These are phyloP conservation scores for Tricholoma matsutake DNA, from an alignment of 768 basidiomycete species.

Conservation along the genomic window DNA sequence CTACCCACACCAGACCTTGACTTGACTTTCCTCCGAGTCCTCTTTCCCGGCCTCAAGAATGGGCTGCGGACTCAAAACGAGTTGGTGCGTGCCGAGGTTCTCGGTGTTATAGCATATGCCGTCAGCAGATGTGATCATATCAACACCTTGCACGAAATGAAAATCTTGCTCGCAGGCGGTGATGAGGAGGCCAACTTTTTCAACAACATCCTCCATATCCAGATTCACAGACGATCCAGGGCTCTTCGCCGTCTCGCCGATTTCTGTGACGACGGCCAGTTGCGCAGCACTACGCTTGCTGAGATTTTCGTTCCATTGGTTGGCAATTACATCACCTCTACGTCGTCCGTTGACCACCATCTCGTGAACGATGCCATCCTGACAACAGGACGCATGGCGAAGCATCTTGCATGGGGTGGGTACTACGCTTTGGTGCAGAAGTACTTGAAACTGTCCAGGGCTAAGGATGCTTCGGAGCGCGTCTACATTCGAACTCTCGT, in stretches of 20 bases:
- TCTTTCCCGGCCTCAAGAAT: constrained; percentile 79
- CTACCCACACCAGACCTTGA: constrained; percentile 44
- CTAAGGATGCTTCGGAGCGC: constrained; percentile 70
- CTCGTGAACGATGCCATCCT: constrained; percentile 87
- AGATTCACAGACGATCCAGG: constrained; percentile 83
- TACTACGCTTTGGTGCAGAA: constrained; percentile 80
- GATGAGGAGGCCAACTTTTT: constrained; percentile 97
- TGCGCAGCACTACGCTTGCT: constrained; percentile 67
- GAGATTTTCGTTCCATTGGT: constrained; percentile 89
- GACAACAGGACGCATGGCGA: constrained; percentile 75
- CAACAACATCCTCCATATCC: constrained; percentile 92
- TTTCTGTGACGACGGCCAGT: constrained; percentile 57
- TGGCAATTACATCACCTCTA: constrained; percentile 70
- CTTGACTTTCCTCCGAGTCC: constrained; percentile 53
- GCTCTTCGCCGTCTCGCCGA: constrained; percentile 86
- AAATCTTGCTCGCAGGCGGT: constrained; percentile 73
- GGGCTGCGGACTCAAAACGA: constrained; percentile 79
- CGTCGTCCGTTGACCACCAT: constrained; percentile 71
- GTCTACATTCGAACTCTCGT: constrained; percentile 85
- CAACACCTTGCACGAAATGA: constrained; percentile 72
- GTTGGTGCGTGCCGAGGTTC: constrained; percentile 80
- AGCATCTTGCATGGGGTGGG: constrained; percentile 75
- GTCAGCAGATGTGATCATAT: constrained; percentile 63
- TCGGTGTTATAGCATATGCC: constrained; percentile 75
- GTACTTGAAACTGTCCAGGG: constrained; percentile 67